Conservation (phyloP, 176 grass and related monocot species). For the Eragrostis curvula region DNA sequence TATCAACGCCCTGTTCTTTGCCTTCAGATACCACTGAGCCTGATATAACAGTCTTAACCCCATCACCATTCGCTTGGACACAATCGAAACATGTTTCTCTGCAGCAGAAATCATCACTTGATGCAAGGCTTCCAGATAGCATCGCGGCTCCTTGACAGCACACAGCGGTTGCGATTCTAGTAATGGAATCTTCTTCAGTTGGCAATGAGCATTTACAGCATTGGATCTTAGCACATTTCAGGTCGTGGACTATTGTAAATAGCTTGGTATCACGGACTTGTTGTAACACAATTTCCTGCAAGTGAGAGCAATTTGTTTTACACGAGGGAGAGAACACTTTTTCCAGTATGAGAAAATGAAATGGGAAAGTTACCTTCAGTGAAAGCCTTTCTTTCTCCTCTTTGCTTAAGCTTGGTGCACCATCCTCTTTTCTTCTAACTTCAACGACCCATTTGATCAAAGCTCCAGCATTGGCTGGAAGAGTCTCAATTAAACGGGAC, state of each 20-base stretch:
- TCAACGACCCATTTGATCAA: constrained; percentile 90
- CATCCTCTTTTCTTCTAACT: constrained; percentile 87
- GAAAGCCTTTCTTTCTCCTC: constrained; percentile 77
- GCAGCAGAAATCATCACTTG: constrained; percentile 63
- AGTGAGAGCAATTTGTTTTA: constrained; percentile 9
- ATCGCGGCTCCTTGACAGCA: constrained; percentile 80
- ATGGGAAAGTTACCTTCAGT: constrained; percentile 49
- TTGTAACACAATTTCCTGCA: constrained; percentile 76
- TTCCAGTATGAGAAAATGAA: constrained; percentile 20
- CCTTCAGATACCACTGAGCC: constrained; percentile 47
- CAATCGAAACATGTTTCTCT: constrained; percentile 61
- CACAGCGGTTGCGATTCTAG: constrained; percentile 49
- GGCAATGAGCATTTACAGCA: constrained; percentile 35
- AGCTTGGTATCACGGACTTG: constrained; percentile 68
- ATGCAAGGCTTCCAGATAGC: constrained; percentile 49
- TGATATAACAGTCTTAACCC: constrained; percentile 47
- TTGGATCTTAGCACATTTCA: constrained; percentile 47
- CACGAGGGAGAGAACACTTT: background rate
- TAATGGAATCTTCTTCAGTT: constrained; percentile 43
- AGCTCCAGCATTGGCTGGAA: constrained; percentile 76
- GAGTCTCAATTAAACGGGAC: constrained; percentile 49
- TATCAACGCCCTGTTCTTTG: constrained; percentile 55
- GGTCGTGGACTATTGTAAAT: constrained; percentile 55
- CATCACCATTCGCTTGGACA: constrained; percentile 49
- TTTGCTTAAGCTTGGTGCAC: constrained; percentile 51